Percentiles rank a stretch among this genome's conserved stretches.
phyloP scores from a whole-genome alignment of 1,284 basidiomycete genomes.

The Trichosporon faecale region DNA sequence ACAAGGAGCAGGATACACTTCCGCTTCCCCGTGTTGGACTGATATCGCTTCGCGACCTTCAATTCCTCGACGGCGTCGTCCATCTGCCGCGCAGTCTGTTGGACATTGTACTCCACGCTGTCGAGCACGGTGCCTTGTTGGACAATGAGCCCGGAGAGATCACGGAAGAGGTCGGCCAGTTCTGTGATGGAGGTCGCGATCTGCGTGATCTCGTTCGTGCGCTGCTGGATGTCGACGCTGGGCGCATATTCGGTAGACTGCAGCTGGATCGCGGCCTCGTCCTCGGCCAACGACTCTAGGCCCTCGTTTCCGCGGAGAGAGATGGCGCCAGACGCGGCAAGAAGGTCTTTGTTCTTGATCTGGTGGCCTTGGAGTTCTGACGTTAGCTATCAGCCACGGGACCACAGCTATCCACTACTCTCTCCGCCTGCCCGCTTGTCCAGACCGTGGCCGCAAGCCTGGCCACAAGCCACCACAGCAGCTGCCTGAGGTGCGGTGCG shows the following conservation, averaged over 20 bases:
- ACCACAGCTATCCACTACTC: no score
- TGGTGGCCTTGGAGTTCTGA: conserved; percentile 87
- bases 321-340: conserved; percentile 73
- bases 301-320: conserved; percentile 75
- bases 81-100: conserved; percentile 79
- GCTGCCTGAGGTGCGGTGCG: no score
- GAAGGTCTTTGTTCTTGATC: conserved; percentile 86
- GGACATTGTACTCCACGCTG: conserved; percentile 95
- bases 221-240: conserved; percentile 59
- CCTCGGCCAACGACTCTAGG: conserved; percentile 76
- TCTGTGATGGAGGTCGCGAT: conserved; percentile 89
- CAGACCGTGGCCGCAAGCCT: no score
- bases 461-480: no score
- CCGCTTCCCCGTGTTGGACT: conserved; percentile 84
- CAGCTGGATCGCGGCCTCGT: conserved; percentile 64
- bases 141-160: conserved; percentile 86
- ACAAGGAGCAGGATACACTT: conserved; percentile 89
- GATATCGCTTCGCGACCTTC: conserved; percentile 79
- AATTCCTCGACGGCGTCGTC: conserved; percentile 82
- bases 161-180: conserved; percentile 93
- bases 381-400: no score
- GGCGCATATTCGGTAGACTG: conserved; percentile 52
- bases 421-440: no score
- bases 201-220: conserved; percentile 77
- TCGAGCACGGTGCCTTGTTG: conserved; percentile 97